Percentiles rank a stretch among this genome's conserved stretches.
These are phyloP conservation scores for Singerocomus inundabilis DNA, from an alignment of 1,284 basidiomycete genomes.

Conservation along the genomic window DNA sequence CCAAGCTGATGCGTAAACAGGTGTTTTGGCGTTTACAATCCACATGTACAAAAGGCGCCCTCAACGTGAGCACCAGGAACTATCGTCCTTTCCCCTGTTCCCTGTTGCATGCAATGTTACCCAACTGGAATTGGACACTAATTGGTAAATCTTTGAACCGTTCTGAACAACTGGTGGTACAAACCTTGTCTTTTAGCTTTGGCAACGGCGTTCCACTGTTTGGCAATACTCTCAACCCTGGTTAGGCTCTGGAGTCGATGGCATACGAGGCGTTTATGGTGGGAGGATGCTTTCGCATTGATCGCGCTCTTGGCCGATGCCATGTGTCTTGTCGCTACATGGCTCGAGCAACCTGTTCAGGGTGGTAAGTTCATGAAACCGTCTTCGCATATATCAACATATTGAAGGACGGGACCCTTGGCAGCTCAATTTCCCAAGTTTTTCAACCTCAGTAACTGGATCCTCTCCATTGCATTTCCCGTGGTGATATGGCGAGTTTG, in stretches of 20 bases:
- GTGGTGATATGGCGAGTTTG: constrained; percentile 15
- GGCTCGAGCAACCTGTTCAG: constrained; percentile 3
- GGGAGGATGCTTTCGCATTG: constrained; percentile 17
- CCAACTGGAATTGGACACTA: background rate
- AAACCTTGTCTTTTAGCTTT: constrained; percentile 1
- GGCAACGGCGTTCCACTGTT: constrained; percentile 8
- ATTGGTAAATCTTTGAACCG: constrained; percentile 2
- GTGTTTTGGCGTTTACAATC: background rate
- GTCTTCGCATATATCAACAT: background rate
- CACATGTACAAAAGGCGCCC: background rate
- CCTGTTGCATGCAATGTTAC: background rate
- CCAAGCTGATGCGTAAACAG: too few species aligned
- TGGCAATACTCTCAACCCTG: constrained; percentile 14
- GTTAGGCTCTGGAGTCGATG: constrained; percentile 16
- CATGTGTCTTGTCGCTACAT: background rate
- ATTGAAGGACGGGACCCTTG: background rate
- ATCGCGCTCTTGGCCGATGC: constrained; percentile 11
- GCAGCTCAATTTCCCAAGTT: background rate
- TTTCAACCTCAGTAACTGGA: constrained; percentile 9
- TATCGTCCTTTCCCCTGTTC: background rate
- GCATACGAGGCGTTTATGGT: constrained; percentile 12
- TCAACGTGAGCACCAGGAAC: background rate
- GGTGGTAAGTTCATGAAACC: background rate
- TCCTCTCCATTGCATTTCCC: constrained; percentile 10
- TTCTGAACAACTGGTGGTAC: background rate